Evolutionary conservation across 164 flowering plant genomes (phyloP).

Genomic region (Houttuynia cordata): DNA sequence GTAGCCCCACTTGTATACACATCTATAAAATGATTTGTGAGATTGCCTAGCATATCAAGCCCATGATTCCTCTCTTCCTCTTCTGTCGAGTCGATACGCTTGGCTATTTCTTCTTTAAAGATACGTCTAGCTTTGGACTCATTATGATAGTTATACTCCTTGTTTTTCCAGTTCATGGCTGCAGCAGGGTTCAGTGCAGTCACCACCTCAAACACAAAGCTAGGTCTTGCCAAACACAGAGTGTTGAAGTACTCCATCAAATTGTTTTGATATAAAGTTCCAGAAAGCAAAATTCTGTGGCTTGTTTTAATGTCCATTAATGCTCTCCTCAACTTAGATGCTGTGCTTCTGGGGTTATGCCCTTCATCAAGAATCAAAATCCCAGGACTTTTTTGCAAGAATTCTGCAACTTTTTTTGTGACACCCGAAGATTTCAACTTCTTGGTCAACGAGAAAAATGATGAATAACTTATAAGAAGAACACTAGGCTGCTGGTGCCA

Average conservation of each 20-base stretch:
- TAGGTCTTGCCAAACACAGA: slow-evolving; percentile 76
- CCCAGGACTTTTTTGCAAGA: slow-evolving; percentile 67
- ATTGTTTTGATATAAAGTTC: slow-evolving; percentile 86
- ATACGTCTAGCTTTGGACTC: slow-evolving; percentile 41
- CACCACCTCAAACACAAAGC: slow-evolving; percentile 50
- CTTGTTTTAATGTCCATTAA: slow-evolving; percentile 79
- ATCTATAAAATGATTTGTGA: slow-evolving; percentile 68
- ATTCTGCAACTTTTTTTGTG: slow-evolving; percentile 57
- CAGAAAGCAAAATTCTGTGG: slow-evolving; percentile 71
- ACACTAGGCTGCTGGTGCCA: slow-evolving; percentile 91
- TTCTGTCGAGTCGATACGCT: slow-evolving; percentile 38
- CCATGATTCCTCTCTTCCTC: slow-evolving; percentile 43
- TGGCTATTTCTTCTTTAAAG: slow-evolving; percentile 59
- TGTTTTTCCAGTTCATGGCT: slow-evolving; percentile 21
- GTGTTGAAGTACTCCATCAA: slow-evolving; percentile 93
- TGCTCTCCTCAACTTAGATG: slow-evolving; percentile 66
- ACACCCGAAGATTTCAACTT: slow-evolving; percentile 40
- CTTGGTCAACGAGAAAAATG: slow-evolving; percentile 56
- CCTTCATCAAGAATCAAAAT: slow-evolving; percentile 87
- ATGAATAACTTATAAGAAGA: slow-evolving; percentile 87
- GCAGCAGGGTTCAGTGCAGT: slow-evolving; percentile 14
- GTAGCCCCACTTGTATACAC: slow-evolving; percentile 53
- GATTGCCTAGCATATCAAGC: slow-evolving; percentile 44
- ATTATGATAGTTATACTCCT: slow-evolving; percentile 16
- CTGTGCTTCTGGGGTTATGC: slow-evolving; percentile 91